Base-by-base conservation (phyloP, 164 flowering plant species). In the Vitis labrusca region DNA sequence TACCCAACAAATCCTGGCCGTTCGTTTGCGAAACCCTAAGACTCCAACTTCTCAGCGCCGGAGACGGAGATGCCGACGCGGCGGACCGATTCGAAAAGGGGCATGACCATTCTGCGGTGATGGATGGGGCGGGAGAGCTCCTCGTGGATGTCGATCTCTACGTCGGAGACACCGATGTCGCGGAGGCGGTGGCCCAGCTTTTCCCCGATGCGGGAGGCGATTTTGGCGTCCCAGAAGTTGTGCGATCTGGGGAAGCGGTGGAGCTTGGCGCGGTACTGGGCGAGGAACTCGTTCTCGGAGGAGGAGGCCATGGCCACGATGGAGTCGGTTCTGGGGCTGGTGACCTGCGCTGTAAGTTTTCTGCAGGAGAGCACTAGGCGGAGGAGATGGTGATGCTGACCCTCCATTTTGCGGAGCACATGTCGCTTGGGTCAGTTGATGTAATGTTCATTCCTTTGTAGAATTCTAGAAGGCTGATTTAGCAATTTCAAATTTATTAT, bases 271-370 rank as follows among this genome's bases (percentile, higher is more conserved):
- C 86, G 73, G 85, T 82, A 81, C 16, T 82, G 78, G 8, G 83
- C 32, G 51, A 79, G 23, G 84, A 91, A 89, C 63, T 89, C 94
- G 29, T 82, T 87, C 75, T 91, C 92, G 58, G 83, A 47, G 13
- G 97, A 88, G 11, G 91, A 88, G 14, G 97, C 94, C 94, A 89
- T 88, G 74, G 97, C 97, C 32, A 91, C 72, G 67, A 91, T 88
- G 44, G 91, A 75, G 27, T 84, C 73, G 8, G 84, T 84, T 62
- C 61, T 19, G 10, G 78, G 75, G 79, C 67, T 71, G 1, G 87
- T 86, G 19, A 91, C 97, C 62, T 85, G 91, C 1, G 94, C 94
- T 2, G 92, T 83, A 70, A 91, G 67, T 74, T 80, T 84, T 8
- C 94, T 78, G 85, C 92, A 87, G 17, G 89, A 85, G 50, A 91